These are phyloP conservation scores for Starmerella davenportii DNA, from an alignment of 805 yeast species.

Conservation along the genomic window DNA sequence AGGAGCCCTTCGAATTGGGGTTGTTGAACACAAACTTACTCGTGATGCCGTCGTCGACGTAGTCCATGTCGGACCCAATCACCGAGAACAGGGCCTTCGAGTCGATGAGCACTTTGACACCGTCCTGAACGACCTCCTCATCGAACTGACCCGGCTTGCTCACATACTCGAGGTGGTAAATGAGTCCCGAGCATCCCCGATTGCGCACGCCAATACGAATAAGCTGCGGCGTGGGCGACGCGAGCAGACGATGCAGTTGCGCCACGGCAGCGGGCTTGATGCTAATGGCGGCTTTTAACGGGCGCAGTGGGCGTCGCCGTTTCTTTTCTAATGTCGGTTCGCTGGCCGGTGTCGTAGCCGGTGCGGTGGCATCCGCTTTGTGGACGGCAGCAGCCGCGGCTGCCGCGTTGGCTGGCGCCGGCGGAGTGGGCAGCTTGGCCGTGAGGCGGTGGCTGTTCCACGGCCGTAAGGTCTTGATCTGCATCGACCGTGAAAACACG, in stretches of 20 bases:
- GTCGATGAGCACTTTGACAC: conserved; percentile 79
- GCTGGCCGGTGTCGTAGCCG: too few relatives aligned
- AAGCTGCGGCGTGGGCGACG: conserved; percentile 73
- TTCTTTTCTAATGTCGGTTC: conserved; percentile 7
- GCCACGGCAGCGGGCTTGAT: conserved; percentile 55
- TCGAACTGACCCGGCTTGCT: conserved; percentile 85
- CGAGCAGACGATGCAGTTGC: conserved; percentile 49
- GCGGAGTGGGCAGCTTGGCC: too few relatives aligned
- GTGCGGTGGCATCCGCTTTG: too few relatives aligned
- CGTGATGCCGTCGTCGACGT: conserved; percentile 83
- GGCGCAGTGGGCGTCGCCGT: conserved; percentile 40
- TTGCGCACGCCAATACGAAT: conserved; percentile 88
- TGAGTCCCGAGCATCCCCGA: conserved; percentile 90
- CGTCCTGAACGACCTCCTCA: conserved; percentile 80
- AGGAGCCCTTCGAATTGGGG: conserved; percentile 93
- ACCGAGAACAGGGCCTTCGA: conserved; percentile 91
- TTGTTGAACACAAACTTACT: conserved; percentile 82
- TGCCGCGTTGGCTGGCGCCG: too few relatives aligned
- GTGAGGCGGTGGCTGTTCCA: conserved; percentile 1
- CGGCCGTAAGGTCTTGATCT: background rate
- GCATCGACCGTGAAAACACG: background rate
- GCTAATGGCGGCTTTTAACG: conserved; percentile 78
- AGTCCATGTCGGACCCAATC: conserved; percentile 96
- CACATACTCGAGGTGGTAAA: conserved; percentile 83
- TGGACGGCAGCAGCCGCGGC: too few relatives aligned